A percentile compares a stretch with the other conserved stretches of the same genome.
Conservation (phyloP, 352 stramenopile genomes). For the Globisporangium recalcitrans region DNA sequence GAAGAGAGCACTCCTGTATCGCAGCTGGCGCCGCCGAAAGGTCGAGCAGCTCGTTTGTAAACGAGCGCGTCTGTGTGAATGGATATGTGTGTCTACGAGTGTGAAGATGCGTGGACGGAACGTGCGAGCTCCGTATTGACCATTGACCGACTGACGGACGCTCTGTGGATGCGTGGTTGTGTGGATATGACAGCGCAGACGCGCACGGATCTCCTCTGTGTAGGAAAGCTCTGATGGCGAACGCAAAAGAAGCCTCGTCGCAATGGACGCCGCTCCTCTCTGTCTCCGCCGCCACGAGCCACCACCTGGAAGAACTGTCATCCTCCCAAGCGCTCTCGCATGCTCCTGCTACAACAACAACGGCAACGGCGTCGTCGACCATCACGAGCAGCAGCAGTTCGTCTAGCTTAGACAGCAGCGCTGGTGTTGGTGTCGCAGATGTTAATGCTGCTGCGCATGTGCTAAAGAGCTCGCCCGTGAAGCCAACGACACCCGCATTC, state of each 20-base stretch:
- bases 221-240: background rate
- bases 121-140: background rate
- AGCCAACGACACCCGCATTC: background rate
- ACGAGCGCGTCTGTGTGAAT: background rate
- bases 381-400: background rate
- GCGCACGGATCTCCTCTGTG: background rate
- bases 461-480: background rate
- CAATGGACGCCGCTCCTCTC: slow-evolving; percentile 2
- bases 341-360: background rate
- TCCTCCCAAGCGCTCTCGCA: background rate
- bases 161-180: background rate
- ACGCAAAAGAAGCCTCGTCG: background rate
- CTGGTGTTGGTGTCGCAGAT: background rate
- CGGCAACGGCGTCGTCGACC: background rate
- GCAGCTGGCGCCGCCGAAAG: slow-evolving; percentile 7
- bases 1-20: background rate
- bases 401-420: background rate
- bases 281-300: background rate
- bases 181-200: background rate
- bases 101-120: background rate
- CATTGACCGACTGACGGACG: too few relatives aligned
- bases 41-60: slow-evolving; percentile 3
- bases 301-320: background rate
- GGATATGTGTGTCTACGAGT: background rate
- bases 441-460: background rate